Evolutionary conservation across 2,329 filamentous ascomycete genomes (phyloP).

Genomic region (Ceratocystis alfenasii): DNA sequence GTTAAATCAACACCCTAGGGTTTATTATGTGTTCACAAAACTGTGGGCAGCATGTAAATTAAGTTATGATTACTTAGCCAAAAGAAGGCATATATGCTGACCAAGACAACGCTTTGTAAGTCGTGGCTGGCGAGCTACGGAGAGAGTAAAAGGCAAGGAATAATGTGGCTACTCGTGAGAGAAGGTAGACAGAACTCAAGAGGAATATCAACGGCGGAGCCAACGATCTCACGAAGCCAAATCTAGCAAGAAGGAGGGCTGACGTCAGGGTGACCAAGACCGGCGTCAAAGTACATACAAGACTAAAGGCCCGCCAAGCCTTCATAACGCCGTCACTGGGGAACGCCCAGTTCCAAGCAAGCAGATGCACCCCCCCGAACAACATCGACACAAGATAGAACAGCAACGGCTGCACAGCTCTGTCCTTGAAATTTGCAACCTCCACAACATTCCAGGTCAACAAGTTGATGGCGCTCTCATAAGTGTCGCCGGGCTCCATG

Average conservation of each 20-base stretch:
- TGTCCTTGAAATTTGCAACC: not conserved
- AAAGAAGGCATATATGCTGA: slow-evolving; percentile 8
- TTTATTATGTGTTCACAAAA: not conserved
- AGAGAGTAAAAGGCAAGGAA: slow-evolving; percentile 13
- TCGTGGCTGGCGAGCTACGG: not conserved
- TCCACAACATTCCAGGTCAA: slow-evolving; percentile 1
- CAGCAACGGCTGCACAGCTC: not conserved
- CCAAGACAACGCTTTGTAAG: slow-evolving; percentile 8
- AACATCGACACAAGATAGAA: not conserved
- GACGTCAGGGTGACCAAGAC: not conserved
- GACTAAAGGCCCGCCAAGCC: not conserved
- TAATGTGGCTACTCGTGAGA: not conserved
- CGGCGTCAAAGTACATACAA: not conserved
- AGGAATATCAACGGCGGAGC: not conserved
- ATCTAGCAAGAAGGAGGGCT: not conserved
- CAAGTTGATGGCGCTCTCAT: not conserved
- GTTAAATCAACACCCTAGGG: not conserved
- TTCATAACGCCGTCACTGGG: not conserved
- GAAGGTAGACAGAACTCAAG: not conserved
- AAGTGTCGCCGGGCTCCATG: not conserved
- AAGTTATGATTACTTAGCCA: not conserved
- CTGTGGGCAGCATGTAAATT: not conserved
- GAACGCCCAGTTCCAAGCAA: slow-evolving; percentile 8
- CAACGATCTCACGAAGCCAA: not conserved
- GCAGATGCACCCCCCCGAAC: slow-evolving; percentile 9